A percentile compares a stretch with the other conserved stretches of the same genome.
Conservation (phyloP, 495 filamentous ascomycete species). For the Aspergillus sclerotiicarbonarius region DNA sequence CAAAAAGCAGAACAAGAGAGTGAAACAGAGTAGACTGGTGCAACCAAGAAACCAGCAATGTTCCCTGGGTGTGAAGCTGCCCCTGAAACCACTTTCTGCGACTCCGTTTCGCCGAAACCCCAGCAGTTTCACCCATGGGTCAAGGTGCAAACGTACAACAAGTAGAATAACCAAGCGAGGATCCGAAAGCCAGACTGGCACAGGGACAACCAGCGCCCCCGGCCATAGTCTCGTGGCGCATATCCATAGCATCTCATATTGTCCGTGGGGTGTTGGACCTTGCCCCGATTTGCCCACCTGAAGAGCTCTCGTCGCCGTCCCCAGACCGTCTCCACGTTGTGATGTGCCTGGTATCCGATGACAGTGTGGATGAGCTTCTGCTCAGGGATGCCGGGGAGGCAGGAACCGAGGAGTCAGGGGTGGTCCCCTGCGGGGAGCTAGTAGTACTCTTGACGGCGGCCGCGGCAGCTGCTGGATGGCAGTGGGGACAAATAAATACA, state of each 20-base stretch:
- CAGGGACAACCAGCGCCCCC: background rate
- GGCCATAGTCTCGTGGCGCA: too few relatives aligned
- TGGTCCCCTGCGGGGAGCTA: slow-evolving; percentile 12
- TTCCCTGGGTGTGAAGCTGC: background rate
- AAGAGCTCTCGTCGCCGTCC: slow-evolving; percentile 20
- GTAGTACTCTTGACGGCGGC: slow-evolving; percentile 10
- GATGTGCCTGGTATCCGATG: slow-evolving; percentile 19
- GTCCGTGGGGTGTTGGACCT: slow-evolving; percentile 26
- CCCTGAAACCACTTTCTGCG: background rate
- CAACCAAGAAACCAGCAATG: background rate
- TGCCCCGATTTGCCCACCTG: slow-evolving; percentile 23
- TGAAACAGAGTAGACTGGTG: background rate
- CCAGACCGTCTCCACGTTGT: slow-evolving; percentile 17
- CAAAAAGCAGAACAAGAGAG: background rate
- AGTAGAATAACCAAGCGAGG: background rate
- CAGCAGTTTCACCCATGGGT: background rate
- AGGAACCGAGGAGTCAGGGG: slow-evolving; percentile 27
- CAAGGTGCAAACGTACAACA: background rate
- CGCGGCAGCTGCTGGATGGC: slow-evolving; percentile 30
- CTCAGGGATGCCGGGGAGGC: slow-evolving; percentile 33
- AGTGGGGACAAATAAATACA: slow-evolving; percentile 37
- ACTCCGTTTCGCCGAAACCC: background rate
- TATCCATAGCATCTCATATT: slow-evolving; percentile 8
- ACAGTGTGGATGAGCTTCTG: slow-evolving; percentile 30
- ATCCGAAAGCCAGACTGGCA: background rate